Percentiles rank a stretch among this genome's conserved stretches.
phyloP scores from a whole-genome alignment of 345 rosid genomes.

The Cardamine resedifolia region DNA sequence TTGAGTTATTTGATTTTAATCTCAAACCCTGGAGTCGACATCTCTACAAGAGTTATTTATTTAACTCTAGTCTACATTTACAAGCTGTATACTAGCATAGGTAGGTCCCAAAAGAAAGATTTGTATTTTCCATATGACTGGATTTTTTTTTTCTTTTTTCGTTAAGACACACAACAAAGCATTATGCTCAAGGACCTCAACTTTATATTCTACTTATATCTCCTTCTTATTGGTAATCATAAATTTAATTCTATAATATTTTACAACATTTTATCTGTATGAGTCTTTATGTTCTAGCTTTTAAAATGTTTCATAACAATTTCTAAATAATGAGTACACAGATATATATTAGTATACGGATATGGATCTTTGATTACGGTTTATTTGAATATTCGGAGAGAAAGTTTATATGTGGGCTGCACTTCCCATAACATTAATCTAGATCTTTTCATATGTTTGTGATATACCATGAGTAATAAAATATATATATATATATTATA shows the following conservation, averaged over 20 bases:
- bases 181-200: background rate
- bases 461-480: too few relatives aligned
- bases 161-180: background rate
- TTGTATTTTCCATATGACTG: background rate
- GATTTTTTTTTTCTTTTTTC: background rate
- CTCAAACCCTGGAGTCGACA: background rate
- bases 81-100: background rate
- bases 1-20: background rate
- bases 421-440: too few relatives aligned
- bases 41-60: background rate
- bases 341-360: too few relatives aligned
- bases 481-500: too few relatives aligned
- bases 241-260: background rate
- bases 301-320: background rate
- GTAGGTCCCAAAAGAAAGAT: background rate
- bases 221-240: background rate
- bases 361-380: too few relatives aligned
- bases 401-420: too few relatives aligned
- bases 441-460: too few relatives aligned
- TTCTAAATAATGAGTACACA: background rate
- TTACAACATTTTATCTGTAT: background rate
- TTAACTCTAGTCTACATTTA: background rate
- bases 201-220: background rate
- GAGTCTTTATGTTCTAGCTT: background rate
- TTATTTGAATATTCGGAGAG: too few relatives aligned